Evolutionary conservation across 495 filamentous ascomycete genomes (phyloP).

Genomic region (Glonium stellatum): DNA sequence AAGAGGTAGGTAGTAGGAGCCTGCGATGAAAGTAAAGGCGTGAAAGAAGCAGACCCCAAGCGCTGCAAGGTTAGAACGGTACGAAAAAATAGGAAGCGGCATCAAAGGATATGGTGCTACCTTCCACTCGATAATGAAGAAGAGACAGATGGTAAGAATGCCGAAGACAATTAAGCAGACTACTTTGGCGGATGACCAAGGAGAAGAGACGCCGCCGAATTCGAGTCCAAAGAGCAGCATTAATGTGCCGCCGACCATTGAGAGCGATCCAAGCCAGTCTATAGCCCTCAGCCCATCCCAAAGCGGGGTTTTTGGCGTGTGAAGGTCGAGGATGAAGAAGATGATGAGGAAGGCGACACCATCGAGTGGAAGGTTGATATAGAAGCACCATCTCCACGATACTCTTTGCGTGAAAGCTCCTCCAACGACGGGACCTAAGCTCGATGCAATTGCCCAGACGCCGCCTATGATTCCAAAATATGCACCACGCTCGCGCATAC

Average conservation of each 20-base stretch:
- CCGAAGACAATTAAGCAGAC: constrained; percentile 77
- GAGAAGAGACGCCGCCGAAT: constrained; percentile 54
- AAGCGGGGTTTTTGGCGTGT: constrained; percentile 69
- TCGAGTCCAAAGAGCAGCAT: constrained; percentile 52
- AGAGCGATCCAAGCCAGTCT: constrained; percentile 64
- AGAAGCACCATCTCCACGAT: constrained; percentile 35
- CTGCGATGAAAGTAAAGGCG: constrained; percentile 31
- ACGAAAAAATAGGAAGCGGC: constrained; percentile 60
- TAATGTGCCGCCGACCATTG: constrained; percentile 67
- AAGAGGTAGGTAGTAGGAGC: constrained; percentile 30
- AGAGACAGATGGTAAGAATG: constrained; percentile 51
- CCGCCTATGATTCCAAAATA: constrained; percentile 40
- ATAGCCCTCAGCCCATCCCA: constrained; percentile 63
- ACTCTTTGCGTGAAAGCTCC: constrained; percentile 40
- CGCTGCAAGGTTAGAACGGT: constrained; percentile 27
- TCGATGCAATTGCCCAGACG: constrained; percentile 39
- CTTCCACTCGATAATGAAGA: constrained; percentile 62
- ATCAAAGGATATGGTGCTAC: constrained; percentile 72
- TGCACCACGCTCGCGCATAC: constrained; percentile 48
- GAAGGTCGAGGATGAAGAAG: constrained; percentile 63
- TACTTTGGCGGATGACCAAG: constrained; percentile 69
- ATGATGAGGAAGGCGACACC: constrained; percentile 61
- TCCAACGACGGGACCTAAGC: constrained; percentile 39
- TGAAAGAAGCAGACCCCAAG: constrained; percentile 31
- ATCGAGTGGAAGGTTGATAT: constrained; percentile 58